Evolutionary conservation across 2,329 filamentous ascomycete species (phyloP).

Genomic region (Onygenales sp.): DNA sequence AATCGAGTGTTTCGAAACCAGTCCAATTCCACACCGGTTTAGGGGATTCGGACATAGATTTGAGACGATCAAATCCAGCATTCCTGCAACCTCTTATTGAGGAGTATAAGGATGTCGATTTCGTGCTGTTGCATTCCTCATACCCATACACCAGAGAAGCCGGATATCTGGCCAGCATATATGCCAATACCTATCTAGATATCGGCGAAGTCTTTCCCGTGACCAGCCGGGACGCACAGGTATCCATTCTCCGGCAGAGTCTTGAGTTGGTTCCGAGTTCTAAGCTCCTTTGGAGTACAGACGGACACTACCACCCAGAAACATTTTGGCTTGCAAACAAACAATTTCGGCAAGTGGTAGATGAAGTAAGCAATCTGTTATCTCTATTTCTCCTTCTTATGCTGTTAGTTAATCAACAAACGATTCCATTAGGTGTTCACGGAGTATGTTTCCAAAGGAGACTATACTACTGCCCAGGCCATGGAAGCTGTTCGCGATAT

Average conservation of each 20-base stretch:
- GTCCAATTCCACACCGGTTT: slow-evolving; percentile 78
- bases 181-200: slow-evolving; percentile 72
- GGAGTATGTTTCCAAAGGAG: slow-evolving; percentile 56
- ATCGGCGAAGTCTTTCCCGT: slow-evolving; percentile 76
- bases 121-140: slow-evolving; percentile 69
- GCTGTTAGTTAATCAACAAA: not conserved
- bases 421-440: slow-evolving; percentile 46
- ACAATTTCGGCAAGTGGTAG: slow-evolving; percentile 62
- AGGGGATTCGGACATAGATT: slow-evolving; percentile 66
- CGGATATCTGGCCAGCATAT: slow-evolving; percentile 67
- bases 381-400: not conserved
- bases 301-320: slow-evolving; percentile 71
- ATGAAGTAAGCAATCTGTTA: slow-evolving; percentile 43
- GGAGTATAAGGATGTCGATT: slow-evolving; percentile 57
- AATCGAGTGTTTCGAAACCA: slow-evolving; percentile 50
- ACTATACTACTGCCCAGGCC: slow-evolving; percentile 53
- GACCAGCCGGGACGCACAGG: slow-evolving; percentile 66
- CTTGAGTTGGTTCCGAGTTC: slow-evolving; percentile 65
- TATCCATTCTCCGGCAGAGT: slow-evolving; percentile 58
- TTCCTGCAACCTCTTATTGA: slow-evolving; percentile 66
- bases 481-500: slow-evolving; percentile 56
- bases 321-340: slow-evolving; percentile 63
- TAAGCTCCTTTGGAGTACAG: slow-evolving; percentile 72
- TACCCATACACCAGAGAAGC: slow-evolving; percentile 74
- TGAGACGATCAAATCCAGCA: slow-evolving; percentile 62